A percentile compares a stretch with the other conserved stretches of the same genome.
Conservation (phyloP, 345 rosid species). For the Hypericum androsaemum region DNA sequence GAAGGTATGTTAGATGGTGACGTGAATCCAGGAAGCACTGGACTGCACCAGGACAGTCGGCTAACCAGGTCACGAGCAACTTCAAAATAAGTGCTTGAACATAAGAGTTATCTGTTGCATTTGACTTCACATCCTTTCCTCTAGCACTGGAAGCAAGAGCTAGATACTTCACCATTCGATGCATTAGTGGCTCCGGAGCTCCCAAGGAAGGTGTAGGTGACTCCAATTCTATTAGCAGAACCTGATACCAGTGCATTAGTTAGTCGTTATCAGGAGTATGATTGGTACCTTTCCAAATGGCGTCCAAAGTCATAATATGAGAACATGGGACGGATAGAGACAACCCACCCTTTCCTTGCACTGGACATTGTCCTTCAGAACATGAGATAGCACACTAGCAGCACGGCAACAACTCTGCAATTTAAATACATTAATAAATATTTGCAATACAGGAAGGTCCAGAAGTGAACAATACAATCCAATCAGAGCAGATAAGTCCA, state of each 20-base stretch:
- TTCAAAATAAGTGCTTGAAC: slow-evolving; percentile 76
- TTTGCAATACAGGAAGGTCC: slow-evolving; percentile 7
- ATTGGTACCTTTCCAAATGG: neutral
- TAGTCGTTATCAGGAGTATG: neutral
- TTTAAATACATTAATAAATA: slow-evolving; percentile 24
- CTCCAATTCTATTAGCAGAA: slow-evolving; percentile 64
- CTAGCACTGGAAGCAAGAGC: slow-evolving; percentile 76
- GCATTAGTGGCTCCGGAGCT: slow-evolving; percentile 74
- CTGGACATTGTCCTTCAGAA: slow-evolving; percentile 60
- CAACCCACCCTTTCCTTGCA: slow-evolving; percentile 83
- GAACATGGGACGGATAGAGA: neutral
- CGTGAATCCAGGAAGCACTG: slow-evolving; percentile 82
- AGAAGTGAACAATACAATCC: slow-evolving; percentile 9
- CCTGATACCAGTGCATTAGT: slow-evolving; percentile 37
- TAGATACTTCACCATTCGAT: slow-evolving; percentile 78
- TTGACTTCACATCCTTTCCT: slow-evolving; percentile 60
- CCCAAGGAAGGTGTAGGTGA: slow-evolving; percentile 67
- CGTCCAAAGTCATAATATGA: neutral
- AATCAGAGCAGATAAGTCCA: slow-evolving; percentile 6
- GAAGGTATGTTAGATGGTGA: slow-evolving; percentile 70
- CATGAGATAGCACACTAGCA: slow-evolving; percentile 87
- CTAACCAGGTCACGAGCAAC: slow-evolving; percentile 84
- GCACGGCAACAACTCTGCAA: slow-evolving; percentile 89
- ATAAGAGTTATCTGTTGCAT: slow-evolving; percentile 30
- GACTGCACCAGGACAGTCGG: slow-evolving; percentile 71